phyloP scores from a whole-genome alignment of 148 eudicot species.

The Rhododendron simsii region DNA sequence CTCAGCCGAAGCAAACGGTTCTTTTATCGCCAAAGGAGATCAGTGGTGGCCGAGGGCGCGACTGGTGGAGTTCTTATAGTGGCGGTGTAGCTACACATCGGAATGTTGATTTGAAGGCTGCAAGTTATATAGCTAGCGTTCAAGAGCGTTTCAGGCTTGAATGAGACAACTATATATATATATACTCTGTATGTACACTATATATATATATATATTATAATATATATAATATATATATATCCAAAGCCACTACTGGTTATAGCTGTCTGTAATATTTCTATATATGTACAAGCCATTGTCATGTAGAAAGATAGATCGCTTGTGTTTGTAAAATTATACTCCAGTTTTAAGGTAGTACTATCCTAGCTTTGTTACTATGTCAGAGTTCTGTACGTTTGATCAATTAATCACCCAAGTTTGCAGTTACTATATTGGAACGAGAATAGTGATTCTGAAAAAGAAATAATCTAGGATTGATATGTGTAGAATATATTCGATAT shows the following conservation, averaged over 20 bases:
- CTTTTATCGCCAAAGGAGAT: conserved; percentile 21
- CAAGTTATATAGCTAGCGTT: conserved; percentile 51
- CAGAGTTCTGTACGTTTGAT: background rate
- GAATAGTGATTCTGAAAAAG: no score
- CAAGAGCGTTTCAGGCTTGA: conserved; percentile 55
- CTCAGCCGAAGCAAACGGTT: conserved; percentile 25
- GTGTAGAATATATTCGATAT: no score
- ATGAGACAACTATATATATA: background rate
- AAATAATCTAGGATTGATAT: no score
- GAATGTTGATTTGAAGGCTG: conserved; percentile 54
- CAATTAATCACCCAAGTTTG: no score
- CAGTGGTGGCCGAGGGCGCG: background rate
- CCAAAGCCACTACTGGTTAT: background rate
- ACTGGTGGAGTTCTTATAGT: conserved; percentile 20
- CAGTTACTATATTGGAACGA: no score
- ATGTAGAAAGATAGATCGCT: background rate
- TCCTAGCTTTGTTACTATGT: no score
- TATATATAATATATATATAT: no score
- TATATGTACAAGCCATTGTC: background rate
- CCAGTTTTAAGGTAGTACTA: no score
- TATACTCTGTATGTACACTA: no score
- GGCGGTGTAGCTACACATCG: conserved; percentile 30
- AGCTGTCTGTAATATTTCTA: background rate
- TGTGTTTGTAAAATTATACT: background rate
- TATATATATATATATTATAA: no score